Percentiles rank a stretch among this genome's conserved stretches.
These are phyloP conservation scores for Coniosporium apollinis DNA, from an alignment of 495 filamentous ascomycete species.

Conservation along the genomic window DNA sequence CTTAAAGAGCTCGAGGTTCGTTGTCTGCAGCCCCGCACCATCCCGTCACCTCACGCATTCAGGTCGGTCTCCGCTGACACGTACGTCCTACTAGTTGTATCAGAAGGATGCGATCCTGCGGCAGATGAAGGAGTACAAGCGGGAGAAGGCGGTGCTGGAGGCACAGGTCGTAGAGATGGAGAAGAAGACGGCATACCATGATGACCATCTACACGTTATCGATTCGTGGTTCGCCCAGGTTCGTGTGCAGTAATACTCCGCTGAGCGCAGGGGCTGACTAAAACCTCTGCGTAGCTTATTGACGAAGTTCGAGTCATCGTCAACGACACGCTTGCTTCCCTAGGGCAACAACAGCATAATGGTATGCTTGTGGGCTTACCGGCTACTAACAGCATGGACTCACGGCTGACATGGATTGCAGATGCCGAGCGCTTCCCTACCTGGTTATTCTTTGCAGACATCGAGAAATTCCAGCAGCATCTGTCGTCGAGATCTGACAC, in stretches of 20 bases:
- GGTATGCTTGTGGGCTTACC: too few species aligned
- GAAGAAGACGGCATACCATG: slow-evolving; percentile 60
- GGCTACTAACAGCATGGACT: too few species aligned
- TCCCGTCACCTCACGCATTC: slow-evolving; percentile 13
- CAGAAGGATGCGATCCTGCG: slow-evolving; percentile 96
- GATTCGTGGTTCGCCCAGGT: slow-evolving; percentile 91
- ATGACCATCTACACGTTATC: slow-evolving; percentile 78
- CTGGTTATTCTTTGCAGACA: slow-evolving; percentile 44
- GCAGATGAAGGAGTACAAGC: slow-evolving; percentile 94
- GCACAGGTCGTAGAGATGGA: slow-evolving; percentile 54
- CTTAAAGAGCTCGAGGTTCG: slow-evolving; percentile 83
- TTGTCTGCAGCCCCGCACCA: slow-evolving; percentile 24
- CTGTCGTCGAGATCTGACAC: slow-evolving; percentile 42
- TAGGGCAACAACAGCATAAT: too few species aligned
- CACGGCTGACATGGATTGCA: slow-evolving; percentile 10
- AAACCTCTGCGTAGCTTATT: slow-evolving; percentile 40
- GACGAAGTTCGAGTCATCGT: slow-evolving; percentile 68
- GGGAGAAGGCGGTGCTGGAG: slow-evolving; percentile 67
- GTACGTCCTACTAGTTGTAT: slow-evolving; percentile 75
- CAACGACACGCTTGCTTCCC: slow-evolving; percentile 9
- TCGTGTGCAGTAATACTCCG: too few species aligned
- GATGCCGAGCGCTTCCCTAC: slow-evolving; percentile 29
- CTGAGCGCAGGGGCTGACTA: too few species aligned
- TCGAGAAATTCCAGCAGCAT: slow-evolving; percentile 61
- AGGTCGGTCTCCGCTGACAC: slow-evolving; percentile 6